Evolutionary conservation across 495 filamentous ascomycete species (phyloP).

Genomic region (Sabuloglossum arenarium): DNA sequence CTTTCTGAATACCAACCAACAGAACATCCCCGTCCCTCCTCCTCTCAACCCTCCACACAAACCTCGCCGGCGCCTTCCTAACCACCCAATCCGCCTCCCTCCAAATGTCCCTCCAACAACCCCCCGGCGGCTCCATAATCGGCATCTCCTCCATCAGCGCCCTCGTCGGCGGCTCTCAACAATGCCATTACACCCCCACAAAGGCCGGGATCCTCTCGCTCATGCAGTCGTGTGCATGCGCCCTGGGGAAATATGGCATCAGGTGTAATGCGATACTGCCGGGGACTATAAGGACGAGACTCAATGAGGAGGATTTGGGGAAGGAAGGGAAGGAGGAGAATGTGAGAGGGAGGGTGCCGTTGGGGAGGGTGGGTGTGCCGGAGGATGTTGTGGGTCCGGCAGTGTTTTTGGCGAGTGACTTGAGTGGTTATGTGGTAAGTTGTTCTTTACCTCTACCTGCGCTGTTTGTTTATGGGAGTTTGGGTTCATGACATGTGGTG

Average conservation of each 20-base stretch:
- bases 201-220: slow-evolving; percentile 69
- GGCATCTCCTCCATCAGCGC: slow-evolving; percentile 67
- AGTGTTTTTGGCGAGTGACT: slow-evolving; percentile 65
- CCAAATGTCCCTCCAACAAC: slow-evolving; percentile 50
- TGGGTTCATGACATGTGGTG: slow-evolving; percentile 3
- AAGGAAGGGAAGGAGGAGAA: slow-evolving; percentile 57
- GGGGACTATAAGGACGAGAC: slow-evolving; percentile 66
- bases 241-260: slow-evolving; percentile 54
- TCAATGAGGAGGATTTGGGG: slow-evolving; percentile 66
- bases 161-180: slow-evolving; percentile 58
- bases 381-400: slow-evolving; percentile 61
- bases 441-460: not conserved
- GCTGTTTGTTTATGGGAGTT: not conserved
- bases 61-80: slow-evolving; percentile 76
- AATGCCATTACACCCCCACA: slow-evolving; percentile 81
- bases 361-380: slow-evolving; percentile 50
- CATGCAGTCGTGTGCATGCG: slow-evolving; percentile 69
- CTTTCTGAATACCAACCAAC: not conserved
- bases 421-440: slow-evolving; percentile 48
- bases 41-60: slow-evolving; percentile 43
- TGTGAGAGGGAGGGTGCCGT: slow-evolving; percentile 68
- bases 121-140: slow-evolving; percentile 57
- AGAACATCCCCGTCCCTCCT: slow-evolving; percentile 40
- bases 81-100: slow-evolving; percentile 61
- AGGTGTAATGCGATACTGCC: slow-evolving; percentile 73